Evolutionary conservation across 352 stramenopile genomes (phyloP), one percentile per base, ranked within the genome.

Genomic region (Halophytophthora batemanensis): DNA sequence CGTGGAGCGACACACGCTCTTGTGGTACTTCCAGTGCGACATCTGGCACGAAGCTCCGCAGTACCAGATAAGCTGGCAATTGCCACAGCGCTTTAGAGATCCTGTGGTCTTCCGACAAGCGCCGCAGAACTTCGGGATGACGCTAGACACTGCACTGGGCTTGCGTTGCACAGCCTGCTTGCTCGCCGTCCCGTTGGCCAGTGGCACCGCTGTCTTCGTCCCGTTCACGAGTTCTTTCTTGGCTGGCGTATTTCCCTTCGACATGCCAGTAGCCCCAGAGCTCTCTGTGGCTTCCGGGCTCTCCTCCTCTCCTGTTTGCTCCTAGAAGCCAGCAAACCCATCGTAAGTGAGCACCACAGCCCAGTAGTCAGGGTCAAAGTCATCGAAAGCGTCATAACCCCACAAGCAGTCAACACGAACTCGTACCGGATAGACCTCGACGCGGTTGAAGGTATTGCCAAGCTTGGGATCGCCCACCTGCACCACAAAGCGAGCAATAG

Each of bases 1-100:
- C 14, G 64, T 66, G 15, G 73, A 65, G 11, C 67, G 64, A 55
- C 82, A 93, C 29, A 77, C 63, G 1, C 38, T 17, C 51, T 82
- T 87, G 71, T 93, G 82, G 41, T 89, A 93, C 38, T 87, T 87
- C 82, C 82, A 93, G 38, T 93, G 82, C 4, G 82, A 73, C 37
- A 64, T 74, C 52, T 95, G 86, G 55, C 86, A 95, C 31, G 57
- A 62, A 17, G 59, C 40, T 5, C 69, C 76, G 47, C 86, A 95
- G 61, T 95, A 95, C 74, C 71, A 91, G 28, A 90, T 71, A 10
- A 82, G 43, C 46, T 86, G 77, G 59, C 86, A 95, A 38, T 52
- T 78, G 21, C 78, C 82, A 18, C 86, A 95, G 28, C 83, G 79
- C 41, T 90, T 89, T 3, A 86, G 51, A 11, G 73, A 64, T 8